phyloP scores from a whole-genome alignment of 345 rosid genomes.

The Camelina sativa region DNA sequence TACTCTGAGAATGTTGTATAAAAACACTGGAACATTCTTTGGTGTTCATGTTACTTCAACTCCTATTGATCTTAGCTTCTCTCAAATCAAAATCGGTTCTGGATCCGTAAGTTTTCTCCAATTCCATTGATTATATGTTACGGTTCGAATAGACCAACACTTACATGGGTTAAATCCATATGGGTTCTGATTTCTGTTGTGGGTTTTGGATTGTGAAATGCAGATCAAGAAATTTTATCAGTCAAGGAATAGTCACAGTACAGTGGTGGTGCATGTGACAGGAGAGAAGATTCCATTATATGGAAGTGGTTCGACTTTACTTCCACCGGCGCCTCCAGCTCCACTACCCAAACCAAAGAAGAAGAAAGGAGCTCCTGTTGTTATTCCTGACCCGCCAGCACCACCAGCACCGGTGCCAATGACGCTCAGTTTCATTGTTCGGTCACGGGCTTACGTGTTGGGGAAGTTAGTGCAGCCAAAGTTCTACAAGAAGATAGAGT shows the following conservation, averaged over 20 bases:
- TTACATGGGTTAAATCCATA: neutral
- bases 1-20: conserved; percentile 70
- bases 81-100: conserved; percentile 69
- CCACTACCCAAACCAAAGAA: conserved; percentile 43
- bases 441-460: conserved; percentile 83
- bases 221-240: conserved; percentile 87
- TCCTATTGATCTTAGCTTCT: conserved; percentile 71
- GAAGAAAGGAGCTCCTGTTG: conserved; percentile 33
- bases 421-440: conserved; percentile 58
- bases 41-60: conserved; percentile 88
- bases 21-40: conserved; percentile 91
- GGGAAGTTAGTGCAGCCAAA: conserved; percentile 89
- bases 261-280: conserved; percentile 55
- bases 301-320: conserved; percentile 78
- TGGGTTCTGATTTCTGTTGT: too few relatives aligned
- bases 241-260: conserved; percentile 73
- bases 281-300: conserved; percentile 83
- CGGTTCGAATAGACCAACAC: neutral
- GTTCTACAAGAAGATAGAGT: conserved; percentile 68
- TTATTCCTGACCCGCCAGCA: conserved; percentile 45
- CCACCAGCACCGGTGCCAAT: conserved; percentile 67
- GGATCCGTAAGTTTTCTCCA: conserved; percentile 64
- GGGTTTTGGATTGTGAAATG: conserved; percentile 14
- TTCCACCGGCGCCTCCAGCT: conserved; percentile 66
- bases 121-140: neutral